These are phyloP conservation scores for Pythium vanterpoolii DNA, from an alignment of 352 stramenopile species.

Conservation along the genomic window DNA sequence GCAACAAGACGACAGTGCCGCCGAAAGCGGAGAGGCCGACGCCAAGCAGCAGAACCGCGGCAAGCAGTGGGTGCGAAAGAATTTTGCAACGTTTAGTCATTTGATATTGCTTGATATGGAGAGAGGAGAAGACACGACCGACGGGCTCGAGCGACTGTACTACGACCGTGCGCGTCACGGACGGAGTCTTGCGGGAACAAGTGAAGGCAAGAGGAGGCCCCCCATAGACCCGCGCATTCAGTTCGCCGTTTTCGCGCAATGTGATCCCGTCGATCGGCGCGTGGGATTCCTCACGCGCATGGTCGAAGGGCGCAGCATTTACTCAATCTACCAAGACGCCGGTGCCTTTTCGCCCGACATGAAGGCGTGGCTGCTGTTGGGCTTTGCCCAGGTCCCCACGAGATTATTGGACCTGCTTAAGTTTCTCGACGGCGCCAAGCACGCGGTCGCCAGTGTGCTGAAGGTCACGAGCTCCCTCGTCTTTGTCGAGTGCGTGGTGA, in stretches of 20 bases:
- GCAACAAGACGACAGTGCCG: background rate
- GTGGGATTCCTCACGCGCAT: conserved; percentile 15
- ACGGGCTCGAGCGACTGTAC: background rate
- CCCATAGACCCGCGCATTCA: background rate
- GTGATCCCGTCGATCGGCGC: conserved; percentile 7
- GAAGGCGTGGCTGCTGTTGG: conserved; percentile 16
- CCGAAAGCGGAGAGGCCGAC: background rate
- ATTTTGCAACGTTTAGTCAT: background rate
- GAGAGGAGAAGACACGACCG: background rate
- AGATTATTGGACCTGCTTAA: conserved; percentile 13
- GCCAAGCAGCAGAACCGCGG: background rate
- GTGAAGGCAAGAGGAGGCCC: background rate
- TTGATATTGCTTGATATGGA: background rate
- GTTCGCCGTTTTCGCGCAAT: background rate
- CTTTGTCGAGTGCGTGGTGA: conserved; percentile 9
- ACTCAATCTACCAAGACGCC: background rate
- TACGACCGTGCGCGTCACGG: background rate
- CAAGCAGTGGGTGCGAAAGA: background rate
- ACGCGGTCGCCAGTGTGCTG: conserved; percentile 12
- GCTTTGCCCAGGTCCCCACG: conserved; percentile 6
- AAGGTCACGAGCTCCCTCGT: conserved; percentile 15
- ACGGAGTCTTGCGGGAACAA: background rate
- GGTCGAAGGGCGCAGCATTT: background rate
- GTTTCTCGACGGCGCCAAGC: conserved; percentile 17
- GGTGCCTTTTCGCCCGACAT: conserved; percentile 9